Evolutionary conservation across 2,329 filamentous ascomycete species (phyloP), one percentile per base, ranked within the genome.

Genomic region (Colletotrichum noveboracense): DNA sequence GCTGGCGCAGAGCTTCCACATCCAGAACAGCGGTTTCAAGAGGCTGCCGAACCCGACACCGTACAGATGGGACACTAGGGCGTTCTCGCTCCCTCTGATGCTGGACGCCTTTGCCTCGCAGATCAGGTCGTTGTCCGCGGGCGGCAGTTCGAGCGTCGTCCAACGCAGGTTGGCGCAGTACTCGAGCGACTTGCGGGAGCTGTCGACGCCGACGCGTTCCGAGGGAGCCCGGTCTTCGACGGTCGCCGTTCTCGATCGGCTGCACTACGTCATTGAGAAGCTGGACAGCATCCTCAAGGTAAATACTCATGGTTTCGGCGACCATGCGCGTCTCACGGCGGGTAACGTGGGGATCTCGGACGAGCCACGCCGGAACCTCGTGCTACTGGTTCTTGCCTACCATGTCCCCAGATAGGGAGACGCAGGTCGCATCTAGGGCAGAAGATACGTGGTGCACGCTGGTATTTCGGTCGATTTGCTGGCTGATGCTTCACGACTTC

Each of bases 401-500:
- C 12, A 6, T 6, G 34, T 36, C 43, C 6, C 43, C 43, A 9
- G 16, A 18, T 7, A 6, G 16, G 18, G 7, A 7, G 5, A n/a
- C 1, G 43, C n/a, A n/a, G 43, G 43, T n/a, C 16, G 43, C 16
- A 7, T 18, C n/a, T 10, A 52, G 43, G 18, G 18, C 16, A 4
- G 43, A 52, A 6, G 48, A 86, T 8, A 85, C 89, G 18, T 91
- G 89, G 89, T 88, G 88, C 77, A 87, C 86, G 8, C 81, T 91
- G 26, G 84, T 91, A 5, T 89, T 91, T 74, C 82, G 89, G 30
- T 91, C 91, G 89, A 83, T 91, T 26, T 91, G 89, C 79, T 91
- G 89, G 90, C 80, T 91, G 67, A 84, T 88, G 81, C 80, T 91
- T 77, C 89, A 91, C 78, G 88, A 91, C 78, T 91, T 91, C 70